phyloP scores from a whole-genome alignment of 179 eudicot genomes.

The Amaranthus tricolor region DNA sequence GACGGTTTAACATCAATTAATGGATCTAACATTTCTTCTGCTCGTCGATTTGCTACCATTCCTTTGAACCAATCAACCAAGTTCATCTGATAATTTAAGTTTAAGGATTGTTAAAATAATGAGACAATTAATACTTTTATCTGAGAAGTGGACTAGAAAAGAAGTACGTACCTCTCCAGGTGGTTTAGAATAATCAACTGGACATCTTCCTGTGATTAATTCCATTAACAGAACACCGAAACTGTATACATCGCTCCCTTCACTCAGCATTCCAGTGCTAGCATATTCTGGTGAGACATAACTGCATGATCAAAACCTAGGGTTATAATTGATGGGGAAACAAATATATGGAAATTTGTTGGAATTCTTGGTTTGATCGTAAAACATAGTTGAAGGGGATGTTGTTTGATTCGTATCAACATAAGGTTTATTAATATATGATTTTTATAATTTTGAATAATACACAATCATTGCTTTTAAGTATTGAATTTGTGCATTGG shows the following conservation, averaged over 20 bases:
- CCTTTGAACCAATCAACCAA: conserved; percentile 94
- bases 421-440: no score
- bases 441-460: no score
- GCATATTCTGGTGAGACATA: conserved; percentile 98
- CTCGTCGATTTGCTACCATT: conserved; percentile 67
- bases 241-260: conserved; percentile 88
- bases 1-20: conserved; percentile 55
- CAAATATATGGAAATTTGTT: no score
- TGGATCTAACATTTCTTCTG: conserved; percentile 71
- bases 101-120: conserved; percentile 2
- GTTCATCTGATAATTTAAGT: conserved; percentile 60
- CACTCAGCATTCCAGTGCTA: conserved; percentile 94
- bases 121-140: neutral
- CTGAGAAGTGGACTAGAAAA: conserved; percentile 8
- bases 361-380: no score
- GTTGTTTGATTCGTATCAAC: no score
- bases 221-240: conserved; percentile 95
- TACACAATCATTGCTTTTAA: no score
- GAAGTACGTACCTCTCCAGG: conserved; percentile 78
- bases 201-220: conserved; percentile 77
- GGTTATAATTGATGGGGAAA: conserved; percentile 6
- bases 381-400: no score
- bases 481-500: no score
- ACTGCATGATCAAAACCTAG: conserved; percentile 35
- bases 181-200: conserved; percentile 85